These are phyloP conservation scores for Orychophragmus violaceus DNA, from an alignment of 345 rosid genomes.

Conservation along the genomic window DNA sequence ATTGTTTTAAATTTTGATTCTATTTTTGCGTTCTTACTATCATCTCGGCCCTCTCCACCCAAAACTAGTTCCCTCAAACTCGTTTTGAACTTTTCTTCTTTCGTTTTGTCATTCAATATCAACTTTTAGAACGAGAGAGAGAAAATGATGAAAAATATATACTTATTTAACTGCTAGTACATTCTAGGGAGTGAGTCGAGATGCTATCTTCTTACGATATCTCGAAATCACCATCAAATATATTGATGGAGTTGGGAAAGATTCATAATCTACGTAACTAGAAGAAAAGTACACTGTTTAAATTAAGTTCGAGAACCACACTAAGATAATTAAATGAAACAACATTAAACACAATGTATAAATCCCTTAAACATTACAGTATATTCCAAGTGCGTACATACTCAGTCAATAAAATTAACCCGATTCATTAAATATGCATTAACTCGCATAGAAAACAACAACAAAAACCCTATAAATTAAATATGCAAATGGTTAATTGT, in stretches of 20 bases:
- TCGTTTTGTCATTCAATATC: neutral
- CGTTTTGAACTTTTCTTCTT: neutral
- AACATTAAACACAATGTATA: neutral
- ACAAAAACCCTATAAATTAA: constrained; percentile 12
- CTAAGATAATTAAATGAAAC: neutral
- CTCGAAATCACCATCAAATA: neutral
- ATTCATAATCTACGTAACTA: neutral
- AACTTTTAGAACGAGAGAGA: neutral
- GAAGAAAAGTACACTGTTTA: neutral
- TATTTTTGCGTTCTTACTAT: neutral
- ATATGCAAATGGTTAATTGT: neutral
- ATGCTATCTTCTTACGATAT: neutral
- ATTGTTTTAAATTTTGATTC: neutral
- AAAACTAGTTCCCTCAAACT: neutral
- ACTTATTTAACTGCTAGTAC: neutral
- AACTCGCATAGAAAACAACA: constrained; percentile 1
- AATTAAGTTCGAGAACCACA: neutral
- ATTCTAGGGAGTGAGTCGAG: neutral
- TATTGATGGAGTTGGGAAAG: neutral
- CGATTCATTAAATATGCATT: constrained; percentile 4
- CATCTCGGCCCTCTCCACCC: neutral
- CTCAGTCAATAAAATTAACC: constrained; percentile 6
- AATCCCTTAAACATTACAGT: neutral
- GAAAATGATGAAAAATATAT: neutral
- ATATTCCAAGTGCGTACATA: neutral